Base-by-base conservation (phyloP, 225 moss, liverwort and hornwort species). In the Sphagnum contortum region DNA sequence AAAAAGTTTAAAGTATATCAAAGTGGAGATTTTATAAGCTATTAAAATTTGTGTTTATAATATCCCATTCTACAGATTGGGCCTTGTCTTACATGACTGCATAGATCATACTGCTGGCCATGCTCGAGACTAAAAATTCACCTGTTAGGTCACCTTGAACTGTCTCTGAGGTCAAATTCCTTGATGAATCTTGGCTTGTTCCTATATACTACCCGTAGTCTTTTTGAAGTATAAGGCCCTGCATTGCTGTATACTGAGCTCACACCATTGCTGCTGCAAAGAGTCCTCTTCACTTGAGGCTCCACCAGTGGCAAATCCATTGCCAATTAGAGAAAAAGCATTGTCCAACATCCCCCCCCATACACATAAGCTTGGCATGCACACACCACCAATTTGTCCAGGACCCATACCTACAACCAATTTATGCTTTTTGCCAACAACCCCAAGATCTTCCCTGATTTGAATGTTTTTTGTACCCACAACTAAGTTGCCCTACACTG, bases 181-280 rank as follows among this genome's bases (percentile, higher is more conserved):
- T 68, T 85, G 84, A 67, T 81, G 78, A 52, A 84, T 66, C 68
- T 75, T 75, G 44, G 84, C 81, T 69, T 76, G 69, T 47, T 84
- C 84, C 64, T 29, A 29, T 84, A 81, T 59, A 81, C 71, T 6
- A 85, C 71, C 51, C 81, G 78, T 45, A 85, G 64, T 67, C 72
- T 29, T 29, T 81, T 69, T 85, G 81, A 11, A 85, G 76, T 53
- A 78, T 46, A 49, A 81, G 62, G 8, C 81, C 76, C 69, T 78
- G 77, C 59, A 76, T 81, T 12, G 81, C 78, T 57, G 78, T 76
- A 66, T 48, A 51, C 62, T 85, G 84, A 62, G 75, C 81, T 61
- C 73, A 78, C 78, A 78, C 78, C 78, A 85, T 57, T 70, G 75
- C 9, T 48, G 51, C 51, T 74, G 74, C 48, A 81, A 52, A 44